Evolutionary conservation across 164 flowering plant species (phyloP).

Genomic region (Vitis rotundifolia): DNA sequence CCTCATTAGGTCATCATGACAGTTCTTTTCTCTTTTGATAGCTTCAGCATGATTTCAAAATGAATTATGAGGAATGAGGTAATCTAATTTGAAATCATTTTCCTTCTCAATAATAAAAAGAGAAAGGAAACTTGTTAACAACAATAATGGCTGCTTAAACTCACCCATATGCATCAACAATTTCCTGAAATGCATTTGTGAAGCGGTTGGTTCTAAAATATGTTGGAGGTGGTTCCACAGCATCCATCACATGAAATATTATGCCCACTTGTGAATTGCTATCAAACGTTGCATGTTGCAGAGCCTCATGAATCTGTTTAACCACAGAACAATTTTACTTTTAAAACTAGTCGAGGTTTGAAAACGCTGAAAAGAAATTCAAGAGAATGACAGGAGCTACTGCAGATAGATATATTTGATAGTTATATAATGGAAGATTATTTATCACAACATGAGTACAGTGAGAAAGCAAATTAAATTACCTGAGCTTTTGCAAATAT

Average conservation of each 20-base stretch:
- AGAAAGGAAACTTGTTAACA: too few species aligned
- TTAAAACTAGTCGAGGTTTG: too few species aligned
- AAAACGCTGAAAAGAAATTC: too few species aligned
- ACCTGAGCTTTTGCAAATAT: constrained; percentile 85
- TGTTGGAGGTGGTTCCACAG: constrained; percentile 92
- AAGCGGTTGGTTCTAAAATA: constrained; percentile 80
- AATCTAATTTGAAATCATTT: too few species aligned
- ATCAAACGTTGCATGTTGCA: constrained; percentile 92
- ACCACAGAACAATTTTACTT: background rate
- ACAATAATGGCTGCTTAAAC: constrained; percentile 10
- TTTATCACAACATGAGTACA: background rate
- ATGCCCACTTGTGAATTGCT: constrained; percentile 94
- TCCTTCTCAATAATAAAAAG: too few species aligned
- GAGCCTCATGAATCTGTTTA: constrained; percentile 84
- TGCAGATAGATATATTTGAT: too few species aligned
- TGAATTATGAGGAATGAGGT: too few species aligned
- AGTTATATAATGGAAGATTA: too few species aligned
- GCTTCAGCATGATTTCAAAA: too few species aligned
- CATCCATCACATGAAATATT: constrained; percentile 88
- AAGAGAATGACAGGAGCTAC: too few species aligned
- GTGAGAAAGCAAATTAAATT: background rate
- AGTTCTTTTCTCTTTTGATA: constrained; percentile 12
- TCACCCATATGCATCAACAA: constrained; percentile 98
- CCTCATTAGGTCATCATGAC: too few species aligned
- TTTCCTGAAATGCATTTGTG: constrained; percentile 89